Percentiles rank a stretch among this genome's conserved stretches.
These are phyloP conservation scores for Pseudoneurospora amorphoporcata DNA, from an alignment of 495 filamentous ascomycete species.

Conservation along the genomic window DNA sequence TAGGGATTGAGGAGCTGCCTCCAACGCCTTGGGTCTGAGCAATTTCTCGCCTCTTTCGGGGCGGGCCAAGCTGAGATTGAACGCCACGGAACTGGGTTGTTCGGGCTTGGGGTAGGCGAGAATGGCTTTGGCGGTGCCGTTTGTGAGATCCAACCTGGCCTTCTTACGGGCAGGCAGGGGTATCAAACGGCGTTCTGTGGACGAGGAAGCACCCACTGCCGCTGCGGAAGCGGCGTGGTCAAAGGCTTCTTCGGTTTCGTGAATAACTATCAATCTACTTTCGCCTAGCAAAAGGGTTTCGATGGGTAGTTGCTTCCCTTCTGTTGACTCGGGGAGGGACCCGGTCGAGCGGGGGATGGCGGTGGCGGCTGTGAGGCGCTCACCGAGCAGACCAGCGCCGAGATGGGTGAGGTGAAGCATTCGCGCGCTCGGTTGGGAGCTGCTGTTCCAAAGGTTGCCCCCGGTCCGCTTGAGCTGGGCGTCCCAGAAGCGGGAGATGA, in stretches of 20 bases:
- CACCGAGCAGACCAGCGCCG: constrained; percentile 50
- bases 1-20: constrained; percentile 6
- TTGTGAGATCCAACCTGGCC: constrained; percentile 8
- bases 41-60: constrained; percentile 10
- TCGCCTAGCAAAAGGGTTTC: constrained; percentile 58
- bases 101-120: constrained; percentile 30
- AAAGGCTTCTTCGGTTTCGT: constrained; percentile 25
- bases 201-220: constrained; percentile 13
- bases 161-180: constrained; percentile 22
- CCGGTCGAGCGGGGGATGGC: constrained; percentile 37
- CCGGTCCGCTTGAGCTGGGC: constrained; percentile 46
- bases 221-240: background rate
- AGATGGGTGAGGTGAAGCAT: constrained; percentile 40
- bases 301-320: constrained; percentile 29
- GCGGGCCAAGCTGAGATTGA: constrained; percentile 34
- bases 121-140: constrained; percentile 24
- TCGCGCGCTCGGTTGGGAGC: constrained; percentile 30
- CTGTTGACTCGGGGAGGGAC: constrained; percentile 12
- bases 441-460: constrained; percentile 45
- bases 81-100: constrained; percentile 30
- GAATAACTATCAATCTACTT: constrained; percentile 49
- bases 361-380: constrained; percentile 49
- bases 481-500: constrained; percentile 56
- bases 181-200: constrained; percentile 19
- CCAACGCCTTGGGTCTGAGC: background rate